A percentile compares a stretch with the other conserved stretches of the same genome.
Evolutionary conservation across 2,329 filamentous ascomycete genomes (phyloP).

Genomic region (Colletotrichum noveboracense): DNA sequence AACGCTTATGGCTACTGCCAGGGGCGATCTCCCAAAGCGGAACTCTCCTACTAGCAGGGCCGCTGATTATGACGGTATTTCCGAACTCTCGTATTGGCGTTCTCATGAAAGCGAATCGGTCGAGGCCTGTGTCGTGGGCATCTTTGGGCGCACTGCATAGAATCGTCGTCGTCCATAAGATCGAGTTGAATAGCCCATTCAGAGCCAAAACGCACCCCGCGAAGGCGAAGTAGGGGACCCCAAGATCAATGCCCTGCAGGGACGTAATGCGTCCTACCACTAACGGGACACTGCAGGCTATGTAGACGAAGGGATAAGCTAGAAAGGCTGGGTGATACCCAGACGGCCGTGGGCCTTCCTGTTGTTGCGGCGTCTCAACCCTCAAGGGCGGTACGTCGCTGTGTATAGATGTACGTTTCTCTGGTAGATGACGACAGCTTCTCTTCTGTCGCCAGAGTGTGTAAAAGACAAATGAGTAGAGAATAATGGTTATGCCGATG

Average conservation of each 20-base stretch:
- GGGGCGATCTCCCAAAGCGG: background rate
- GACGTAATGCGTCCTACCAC: slow-evolving; percentile 62
- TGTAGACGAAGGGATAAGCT: slow-evolving; percentile 66
- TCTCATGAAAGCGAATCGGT: slow-evolving; percentile 28
- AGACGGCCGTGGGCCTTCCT: background rate
- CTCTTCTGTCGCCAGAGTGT: slow-evolving; percentile 30
- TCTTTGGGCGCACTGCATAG: slow-evolving; percentile 38
- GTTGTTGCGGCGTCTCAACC: background rate
- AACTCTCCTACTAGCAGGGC: background rate
- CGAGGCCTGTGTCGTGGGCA: slow-evolving; percentile 24
- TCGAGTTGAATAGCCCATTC: slow-evolving; percentile 49
- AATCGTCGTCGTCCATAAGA: slow-evolving; percentile 34
- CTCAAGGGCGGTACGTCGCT: background rate
- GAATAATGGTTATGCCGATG: slow-evolving; percentile 39
- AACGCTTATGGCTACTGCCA: background rate
- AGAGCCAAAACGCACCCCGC: slow-evolving; percentile 56
- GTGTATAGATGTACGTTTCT: background rate
- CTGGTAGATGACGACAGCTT: slow-evolving; percentile 3
- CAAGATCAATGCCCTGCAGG: slow-evolving; percentile 53
- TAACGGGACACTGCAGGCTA: slow-evolving; percentile 65
- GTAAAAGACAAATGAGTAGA: slow-evolving; percentile 46
- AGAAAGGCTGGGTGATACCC: slow-evolving; percentile 47
- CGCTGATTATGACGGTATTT: slow-evolving; percentile 1
- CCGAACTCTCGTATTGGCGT: slow-evolving; percentile 14
- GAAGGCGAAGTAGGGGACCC: slow-evolving; percentile 53